A percentile compares a stretch with the other conserved stretches of the same genome.
These are phyloP conservation scores for Erythrophleum ivorense DNA, from an alignment of 331 rosid genomes.

Conservation along the genomic window DNA sequence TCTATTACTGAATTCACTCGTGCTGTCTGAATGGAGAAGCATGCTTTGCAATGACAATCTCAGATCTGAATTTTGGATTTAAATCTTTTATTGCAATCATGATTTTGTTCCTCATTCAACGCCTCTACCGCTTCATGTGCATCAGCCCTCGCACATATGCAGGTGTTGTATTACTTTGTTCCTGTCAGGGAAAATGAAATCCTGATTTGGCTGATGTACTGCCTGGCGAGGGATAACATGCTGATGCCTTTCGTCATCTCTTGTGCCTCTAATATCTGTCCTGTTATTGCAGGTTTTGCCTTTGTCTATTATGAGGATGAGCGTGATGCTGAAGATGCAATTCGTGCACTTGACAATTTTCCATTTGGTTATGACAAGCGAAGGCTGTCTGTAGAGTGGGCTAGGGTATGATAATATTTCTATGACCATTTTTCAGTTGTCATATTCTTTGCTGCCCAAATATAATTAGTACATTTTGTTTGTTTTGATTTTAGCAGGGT, in stretches of 20 bases:
- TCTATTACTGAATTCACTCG: conserved; percentile 69
- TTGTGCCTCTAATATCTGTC: conserved; percentile 44
- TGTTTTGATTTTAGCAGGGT: conserved; percentile 58
- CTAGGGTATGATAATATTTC: conserved; percentile 62
- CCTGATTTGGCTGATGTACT: conserved; percentile 72
- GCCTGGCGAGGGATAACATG: conserved; percentile 54
- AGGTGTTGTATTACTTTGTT: conserved; percentile 92
- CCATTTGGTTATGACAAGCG: conserved; percentile 90
- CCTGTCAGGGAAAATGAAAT: conserved; percentile 61
- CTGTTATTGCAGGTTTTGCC: conserved; percentile 78
- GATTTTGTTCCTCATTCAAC: conserved; percentile 86
- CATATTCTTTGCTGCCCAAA: background rate
- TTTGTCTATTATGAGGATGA: conserved; percentile 93
- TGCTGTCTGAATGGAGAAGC: conserved; percentile 96
- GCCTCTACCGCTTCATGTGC: conserved; percentile 85
- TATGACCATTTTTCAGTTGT: background rate
- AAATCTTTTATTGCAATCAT: conserved; percentile 80
- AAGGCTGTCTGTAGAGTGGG: conserved; percentile 97
- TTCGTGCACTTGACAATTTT: conserved; percentile 70
- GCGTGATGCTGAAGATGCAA: conserved; percentile 93
- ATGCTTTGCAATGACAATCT: conserved; percentile 74
- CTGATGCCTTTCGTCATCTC: conserved; percentile 20
- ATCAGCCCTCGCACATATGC: conserved; percentile 79
- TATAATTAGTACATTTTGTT: background rate
- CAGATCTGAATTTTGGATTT: conserved; percentile 94